Evolutionary conservation across 2,329 filamentous ascomycete species (phyloP), one percentile per base, ranked within the genome.

Genomic region (Trichoderma endophyticum): DNA sequence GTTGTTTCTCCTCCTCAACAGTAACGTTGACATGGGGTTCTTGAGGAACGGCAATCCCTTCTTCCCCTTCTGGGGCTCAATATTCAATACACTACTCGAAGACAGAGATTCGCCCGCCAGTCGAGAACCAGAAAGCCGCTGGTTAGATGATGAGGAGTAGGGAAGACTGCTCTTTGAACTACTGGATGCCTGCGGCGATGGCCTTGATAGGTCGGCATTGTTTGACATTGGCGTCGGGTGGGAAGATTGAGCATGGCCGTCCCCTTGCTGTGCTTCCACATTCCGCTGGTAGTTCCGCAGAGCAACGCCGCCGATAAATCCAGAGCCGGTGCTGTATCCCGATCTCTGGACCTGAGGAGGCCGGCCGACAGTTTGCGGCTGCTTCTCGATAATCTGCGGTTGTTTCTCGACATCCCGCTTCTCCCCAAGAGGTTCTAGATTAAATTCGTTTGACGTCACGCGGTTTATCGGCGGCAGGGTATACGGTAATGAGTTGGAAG

Each of bases 21-120:
- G 82, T 26, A 90, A 78, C 0, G 86, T 87, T 2, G 89, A 88
- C 83, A 89, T 87, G 56, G 87, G 86, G 70, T 89, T 89, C 76
- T 88, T 89, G 9, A 89, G 80, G 68, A 89, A 89, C 0, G 88
- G 87, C 48, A 89, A 79, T 2, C 86, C 82, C 74, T 88, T 89
- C 74, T 84, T 87, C 32, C 82, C 81, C 76, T 85, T 87, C n/a
- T 78, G 77, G 5, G 80, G 78, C 64, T 88, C 86, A 14, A 72
- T 69, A 18, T 30, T 30, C 2, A 71, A 36, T 12, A 70, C 60
- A n/a, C 9, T 66, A 36, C 15, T 48, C 36, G 77, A 77, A n/a
- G 79, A 71, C 30, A 80, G 81, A 26, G 82, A 60, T 60, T 60
- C 57, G 18, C 57, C 30, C 18, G 28, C 28, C n/a, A 34, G 30